These are phyloP conservation scores for Protomyces pachydermus DNA, from an alignment of 1,139 yeast species.

Conservation along the genomic window DNA sequence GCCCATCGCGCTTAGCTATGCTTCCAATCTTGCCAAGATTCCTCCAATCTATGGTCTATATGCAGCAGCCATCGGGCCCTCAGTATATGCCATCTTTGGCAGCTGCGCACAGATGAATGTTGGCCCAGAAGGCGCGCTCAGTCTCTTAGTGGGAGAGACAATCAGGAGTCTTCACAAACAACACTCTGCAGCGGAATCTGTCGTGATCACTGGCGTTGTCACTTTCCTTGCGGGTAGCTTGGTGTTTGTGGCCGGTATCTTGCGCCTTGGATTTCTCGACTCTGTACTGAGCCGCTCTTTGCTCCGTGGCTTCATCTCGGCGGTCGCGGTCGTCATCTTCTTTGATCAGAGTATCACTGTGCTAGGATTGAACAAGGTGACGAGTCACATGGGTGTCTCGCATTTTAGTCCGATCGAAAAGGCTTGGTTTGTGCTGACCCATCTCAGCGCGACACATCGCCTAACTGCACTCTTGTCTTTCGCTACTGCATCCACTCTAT, in stretches of 20 bases:
- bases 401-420: slow-evolving; percentile 72
- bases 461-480: slow-evolving; percentile 40
- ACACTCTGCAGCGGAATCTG: slow-evolving; percentile 35
- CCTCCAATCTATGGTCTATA: slow-evolving; percentile 82
- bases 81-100: slow-evolving; percentile 76
- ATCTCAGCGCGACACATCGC: slow-evolving; percentile 41
- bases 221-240: slow-evolving; percentile 74
- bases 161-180: slow-evolving; percentile 48
- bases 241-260: slow-evolving; percentile 69
- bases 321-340: slow-evolving; percentile 88
- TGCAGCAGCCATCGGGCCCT: slow-evolving; percentile 77
- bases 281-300: slow-evolving; percentile 78
- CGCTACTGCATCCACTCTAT: slow-evolving; percentile 37
- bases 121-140: slow-evolving; percentile 94
- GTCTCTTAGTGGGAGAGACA: slow-evolving; percentile 85
- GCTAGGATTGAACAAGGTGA: slow-evolving; percentile 53
- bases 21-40: slow-evolving; percentile 83
- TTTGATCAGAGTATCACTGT: slow-evolving; percentile 70
- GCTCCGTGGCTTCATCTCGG: slow-evolving; percentile 82
- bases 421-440: slow-evolving; percentile 50
- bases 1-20: slow-evolving; percentile 83
- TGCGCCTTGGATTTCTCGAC: slow-evolving; percentile 82
- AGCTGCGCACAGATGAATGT: slow-evolving; percentile 95
- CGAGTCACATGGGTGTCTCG: slow-evolving; percentile 48
- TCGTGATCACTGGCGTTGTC: slow-evolving; percentile 66